Base-by-base conservation (phyloP, 768 basidiomycete species). In the Calocera cornea region DNA sequence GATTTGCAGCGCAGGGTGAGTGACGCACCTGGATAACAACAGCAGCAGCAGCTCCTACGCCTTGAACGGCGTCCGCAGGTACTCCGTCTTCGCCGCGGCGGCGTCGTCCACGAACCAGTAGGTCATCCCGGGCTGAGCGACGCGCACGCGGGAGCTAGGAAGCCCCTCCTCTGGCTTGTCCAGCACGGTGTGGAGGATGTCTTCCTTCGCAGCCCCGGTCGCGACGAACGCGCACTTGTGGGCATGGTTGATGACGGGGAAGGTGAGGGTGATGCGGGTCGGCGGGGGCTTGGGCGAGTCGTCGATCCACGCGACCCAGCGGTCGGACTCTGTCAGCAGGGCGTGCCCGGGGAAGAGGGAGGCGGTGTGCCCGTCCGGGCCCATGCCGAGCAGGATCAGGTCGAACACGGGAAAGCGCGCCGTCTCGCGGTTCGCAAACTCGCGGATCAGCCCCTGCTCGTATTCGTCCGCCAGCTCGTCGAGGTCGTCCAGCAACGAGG, bases 361-460 rank as follows among this genome's bases (percentile, higher is more conserved):
- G 69, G 89, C 93, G 44, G 95, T 98, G 81, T 99, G 97, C n/a
- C 95, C 95, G 75, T 97, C 97, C 3, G 90, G 91, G 34, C 97
- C 97, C 84, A 95, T 87, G 64, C 97, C 97, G 65, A 99, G 87
- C 49, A 99, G 85, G 79, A 98, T 89, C 75, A 99, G 86, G 76
- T 99, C 97, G 77, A 99, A 98, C 65, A 97, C 82, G 70, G 97
- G 97, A 83, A 97, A 98, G 69, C 95, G 87, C 19, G 95, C 95
- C 2, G 93, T 82, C 75, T 97, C 92, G 75, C 87, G 90, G 74
- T 88, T 86, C 0, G 95, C 97, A 74, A 99, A 99, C 75, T 90
- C 88, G 68, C 77, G 82, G 74, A 98, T 92, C 75, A 99, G 89
- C 74, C 85, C 80, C 73, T 86, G 84, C 76, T 92, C 90, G 75